phyloP scores from a whole-genome alignment of 768 basidiomycete genomes.

The Psilocybe azurescens region DNA sequence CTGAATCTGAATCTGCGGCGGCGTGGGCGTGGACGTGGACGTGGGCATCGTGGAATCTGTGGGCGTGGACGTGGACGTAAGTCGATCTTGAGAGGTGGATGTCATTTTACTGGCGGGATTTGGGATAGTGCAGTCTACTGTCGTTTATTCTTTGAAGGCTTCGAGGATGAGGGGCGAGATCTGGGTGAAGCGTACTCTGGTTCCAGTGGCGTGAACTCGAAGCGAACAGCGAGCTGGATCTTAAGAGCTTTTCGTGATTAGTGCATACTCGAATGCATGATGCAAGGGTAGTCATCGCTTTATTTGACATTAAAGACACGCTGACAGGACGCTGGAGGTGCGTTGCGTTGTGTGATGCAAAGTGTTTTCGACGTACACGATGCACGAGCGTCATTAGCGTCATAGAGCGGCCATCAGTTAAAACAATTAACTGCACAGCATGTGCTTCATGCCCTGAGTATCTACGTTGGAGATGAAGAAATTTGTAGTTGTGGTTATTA shows the following conservation, averaged over 20 bases:
- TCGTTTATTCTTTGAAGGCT: too few relatives aligned
- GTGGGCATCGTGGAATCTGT: neutral
- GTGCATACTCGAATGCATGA: neutral
- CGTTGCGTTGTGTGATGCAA: neutral
- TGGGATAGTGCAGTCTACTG: neutral
- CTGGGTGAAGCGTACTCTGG: neutral
- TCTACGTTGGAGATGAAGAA: neutral
- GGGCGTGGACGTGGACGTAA: neutral
- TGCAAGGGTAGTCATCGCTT: neutral
- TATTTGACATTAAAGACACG: conserved; percentile 6
- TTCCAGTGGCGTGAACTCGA: neutral
- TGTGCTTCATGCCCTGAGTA: neutral
- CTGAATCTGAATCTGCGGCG: neutral
- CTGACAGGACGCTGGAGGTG: neutral
- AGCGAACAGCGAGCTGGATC: too few relatives aligned
- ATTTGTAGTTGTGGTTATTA: neutral
- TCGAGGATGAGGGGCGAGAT: too few relatives aligned
- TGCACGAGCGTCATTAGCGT: neutral
- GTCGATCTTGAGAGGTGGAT: conserved; percentile 1
- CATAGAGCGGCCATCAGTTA: neutral
- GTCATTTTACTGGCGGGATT: neutral
- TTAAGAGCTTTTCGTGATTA: neutral
- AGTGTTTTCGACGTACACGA: neutral
- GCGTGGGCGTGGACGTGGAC: neutral
- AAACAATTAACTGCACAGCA: neutral